Base-by-base conservation (phyloP, 1,284 basidiomycete genomes). In the Tilletia horrida region DNA sequence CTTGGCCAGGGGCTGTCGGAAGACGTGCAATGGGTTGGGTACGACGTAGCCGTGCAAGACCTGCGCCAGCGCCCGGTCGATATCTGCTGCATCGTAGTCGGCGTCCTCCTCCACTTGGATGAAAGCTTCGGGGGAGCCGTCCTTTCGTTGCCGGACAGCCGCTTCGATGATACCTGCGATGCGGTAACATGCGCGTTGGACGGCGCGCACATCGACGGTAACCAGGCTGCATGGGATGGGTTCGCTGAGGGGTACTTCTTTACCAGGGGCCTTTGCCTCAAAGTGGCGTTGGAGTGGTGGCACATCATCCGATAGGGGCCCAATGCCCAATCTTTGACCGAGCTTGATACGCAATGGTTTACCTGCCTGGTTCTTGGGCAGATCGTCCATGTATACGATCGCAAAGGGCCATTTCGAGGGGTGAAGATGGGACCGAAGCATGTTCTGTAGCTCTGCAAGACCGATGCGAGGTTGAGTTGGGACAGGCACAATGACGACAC, bases 261-360 rank as follows among this genome's bases (percentile, higher is more conserved):
- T 81, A 64, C 73, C 73, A 0, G 80, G 80, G 2, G 78, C 79
- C 63, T 76, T 76, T 44, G 80, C 78, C 69, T 81, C 80, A 69
- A 81, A 81, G 73, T 81, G 80, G 23, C 80, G 76, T 67, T 76
- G 78, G 29, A 81, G 73, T 43, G 80, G 73, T 1, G 80, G 79
- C 1, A 81, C 75, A 61, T 81, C 79, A 57, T 81, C 80, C 18
- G 78, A 77, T 14, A 81, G 73, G 31, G 77, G 76, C n/a, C 79
- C 78, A 55, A 81, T 81, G 64, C 73, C 71, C 16, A 81, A 73
- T 71, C 80, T 78, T 3, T 72, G 74, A 64, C 79, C 80, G 40
- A 81, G 76, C 72, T 81, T 81, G 74, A 81, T 81, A 72, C 80
- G 80, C 42, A 81, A 72, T 6, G 80, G 79, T 65, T 81, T 81